A percentile compares a stretch with the other conserved stretches of the same genome.
These are phyloP conservation scores for Talaromyces sp. DNA, from an alignment of 2,329 filamentous ascomycete genomes.

Conservation along the genomic window DNA sequence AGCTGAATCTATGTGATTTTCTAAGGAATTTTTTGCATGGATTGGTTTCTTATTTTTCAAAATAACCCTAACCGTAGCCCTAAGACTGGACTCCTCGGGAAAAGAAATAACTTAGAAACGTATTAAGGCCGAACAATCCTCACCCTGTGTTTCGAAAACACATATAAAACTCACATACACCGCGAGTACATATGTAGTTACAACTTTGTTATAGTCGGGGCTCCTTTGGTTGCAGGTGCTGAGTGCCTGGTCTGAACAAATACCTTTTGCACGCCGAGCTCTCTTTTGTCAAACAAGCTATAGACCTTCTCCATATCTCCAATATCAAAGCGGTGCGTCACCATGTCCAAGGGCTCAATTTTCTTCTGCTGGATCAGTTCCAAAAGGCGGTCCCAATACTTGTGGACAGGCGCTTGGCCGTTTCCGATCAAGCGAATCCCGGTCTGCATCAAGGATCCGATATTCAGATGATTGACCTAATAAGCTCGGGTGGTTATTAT, in stretches of 20 bases:
- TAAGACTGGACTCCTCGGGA: too few relatives aligned
- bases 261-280: conserved; percentile 72
- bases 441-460: conserved; percentile 79
- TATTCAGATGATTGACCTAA: conserved; percentile 73
- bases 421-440: conserved; percentile 74
- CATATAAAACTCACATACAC: too few relatives aligned
- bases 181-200: not conserved
- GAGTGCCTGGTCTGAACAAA: conserved; percentile 61
- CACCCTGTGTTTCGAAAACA: too few relatives aligned
- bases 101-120: too few relatives aligned
- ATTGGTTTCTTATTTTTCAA: too few relatives aligned
- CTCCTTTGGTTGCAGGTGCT: conserved; percentile 45
- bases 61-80: too few relatives aligned
- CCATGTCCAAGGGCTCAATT: conserved; percentile 74
- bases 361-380: conserved; percentile 61
- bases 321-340: conserved; percentile 70
- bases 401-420: conserved; percentile 69
- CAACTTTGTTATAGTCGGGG: conserved; percentile 45
- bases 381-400: conserved; percentile 78
- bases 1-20: too few relatives aligned
- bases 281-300: conserved; percentile 52
- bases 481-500: not conserved
- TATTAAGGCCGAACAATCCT: too few relatives aligned
- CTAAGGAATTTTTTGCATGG: too few relatives aligned
- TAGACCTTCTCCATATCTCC: conserved; percentile 69